phyloP scores from a whole-genome alignment of 192 early-diverging fungal species.

The Podila epicladia region DNA sequence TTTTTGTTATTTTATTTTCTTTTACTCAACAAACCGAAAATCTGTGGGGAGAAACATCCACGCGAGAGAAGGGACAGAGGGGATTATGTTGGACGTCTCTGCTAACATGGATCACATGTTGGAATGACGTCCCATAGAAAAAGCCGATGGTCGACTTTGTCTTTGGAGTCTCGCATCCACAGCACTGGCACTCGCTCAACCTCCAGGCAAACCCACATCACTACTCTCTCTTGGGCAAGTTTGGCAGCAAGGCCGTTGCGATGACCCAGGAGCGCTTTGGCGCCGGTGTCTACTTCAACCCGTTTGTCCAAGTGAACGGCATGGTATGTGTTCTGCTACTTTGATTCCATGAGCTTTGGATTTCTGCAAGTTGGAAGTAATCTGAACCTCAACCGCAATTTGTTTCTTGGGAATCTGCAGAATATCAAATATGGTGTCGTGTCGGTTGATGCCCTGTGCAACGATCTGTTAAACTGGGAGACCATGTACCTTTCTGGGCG shows the following conservation, averaged over 20 bases:
- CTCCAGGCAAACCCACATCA: slow-evolving; percentile 90
- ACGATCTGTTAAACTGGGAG: slow-evolving; percentile 95
- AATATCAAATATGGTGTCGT: slow-evolving; percentile 97
- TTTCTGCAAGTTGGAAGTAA: background rate
- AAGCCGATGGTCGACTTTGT: slow-evolving; percentile 95
- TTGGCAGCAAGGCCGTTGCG: slow-evolving; percentile 80
- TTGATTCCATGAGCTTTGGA: background rate
- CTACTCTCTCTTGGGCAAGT: slow-evolving; percentile 82
- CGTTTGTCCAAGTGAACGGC: slow-evolving; percentile 88
- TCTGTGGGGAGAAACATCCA: background rate
- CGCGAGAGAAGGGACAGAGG: background rate
- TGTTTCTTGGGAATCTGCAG: slow-evolving; percentile 37
- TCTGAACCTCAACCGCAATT: background rate
- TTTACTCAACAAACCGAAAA: background rate
- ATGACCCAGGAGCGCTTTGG: slow-evolving; percentile 86
- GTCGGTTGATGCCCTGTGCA: slow-evolving; percentile 85
- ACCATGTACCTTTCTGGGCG: slow-evolving; percentile 95
- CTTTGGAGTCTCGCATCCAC: slow-evolving; percentile 94
- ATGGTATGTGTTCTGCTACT: slow-evolving; percentile 60
- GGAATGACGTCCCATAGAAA: slow-evolving; percentile 30
- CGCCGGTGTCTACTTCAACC: slow-evolving; percentile 96
- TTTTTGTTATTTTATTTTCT: background rate
- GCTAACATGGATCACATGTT: slow-evolving; percentile 2
- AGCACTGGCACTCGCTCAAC: slow-evolving; percentile 98
- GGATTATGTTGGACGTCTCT: background rate